Percentiles rank a stretch among this genome's conserved stretches.
phyloP scores from a whole-genome alignment of 73 alveolate genomes.

The Tetrahymena thermophila region DNA sequence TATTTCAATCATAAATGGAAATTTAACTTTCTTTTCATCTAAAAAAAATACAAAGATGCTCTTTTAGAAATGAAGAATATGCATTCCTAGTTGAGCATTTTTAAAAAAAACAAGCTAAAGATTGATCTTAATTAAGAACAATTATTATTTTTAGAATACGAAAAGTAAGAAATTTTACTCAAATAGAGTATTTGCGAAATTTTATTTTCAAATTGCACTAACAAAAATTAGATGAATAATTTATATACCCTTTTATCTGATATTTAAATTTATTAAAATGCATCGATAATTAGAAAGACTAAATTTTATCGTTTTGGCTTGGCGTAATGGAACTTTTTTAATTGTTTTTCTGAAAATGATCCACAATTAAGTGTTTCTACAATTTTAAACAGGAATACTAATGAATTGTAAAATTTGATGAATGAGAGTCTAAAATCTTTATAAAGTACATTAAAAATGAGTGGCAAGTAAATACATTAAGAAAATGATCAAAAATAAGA shows the following conservation, averaged over 20 bases:
- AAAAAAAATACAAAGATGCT: background rate
- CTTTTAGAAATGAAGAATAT: background rate
- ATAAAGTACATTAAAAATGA: background rate
- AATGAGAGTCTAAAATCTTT: background rate
- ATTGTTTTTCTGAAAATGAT: background rate
- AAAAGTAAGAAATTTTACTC: background rate
- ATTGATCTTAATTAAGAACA: background rate
- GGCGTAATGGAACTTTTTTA: background rate
- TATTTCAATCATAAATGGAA: background rate
- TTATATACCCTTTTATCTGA: background rate
- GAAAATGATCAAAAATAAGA: background rate
- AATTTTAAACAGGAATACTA: background rate
- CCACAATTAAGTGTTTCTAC: background rate
- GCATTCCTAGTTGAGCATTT: background rate
- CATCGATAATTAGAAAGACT: background rate
- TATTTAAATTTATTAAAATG: background rate
- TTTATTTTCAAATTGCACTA: background rate
- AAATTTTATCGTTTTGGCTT: background rate
- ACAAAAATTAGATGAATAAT: background rate
- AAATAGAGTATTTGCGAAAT: background rate
- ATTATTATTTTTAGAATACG: background rate
- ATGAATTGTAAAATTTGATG: background rate
- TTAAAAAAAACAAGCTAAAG: background rate
- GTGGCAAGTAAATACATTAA: no score
- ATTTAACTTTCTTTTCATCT: background rate